phyloP scores from a whole-genome alignment of 176 grass and related monocot species.

The Dendrocalamus sinicus region DNA sequence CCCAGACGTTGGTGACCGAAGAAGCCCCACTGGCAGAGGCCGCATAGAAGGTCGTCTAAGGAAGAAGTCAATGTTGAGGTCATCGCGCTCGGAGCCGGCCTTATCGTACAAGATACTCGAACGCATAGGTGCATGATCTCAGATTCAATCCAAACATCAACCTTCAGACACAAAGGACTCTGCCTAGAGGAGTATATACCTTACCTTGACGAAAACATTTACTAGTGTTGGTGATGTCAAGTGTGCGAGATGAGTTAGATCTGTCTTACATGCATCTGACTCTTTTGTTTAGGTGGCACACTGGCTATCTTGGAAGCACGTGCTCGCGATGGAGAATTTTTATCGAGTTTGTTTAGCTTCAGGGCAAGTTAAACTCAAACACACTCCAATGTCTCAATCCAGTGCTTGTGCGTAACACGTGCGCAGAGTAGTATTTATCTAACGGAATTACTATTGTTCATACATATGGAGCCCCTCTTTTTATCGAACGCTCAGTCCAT shows the following conservation, averaged over 20 bases:
- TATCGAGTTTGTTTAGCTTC: neutral
- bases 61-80: too few species aligned
- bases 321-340: neutral
- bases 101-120: neutral
- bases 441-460: too few species aligned
- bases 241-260: neutral
- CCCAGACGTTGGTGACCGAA: too few species aligned
- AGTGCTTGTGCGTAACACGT: neutral
- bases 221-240: neutral
- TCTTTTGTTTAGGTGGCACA: neutral
- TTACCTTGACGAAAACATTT: neutral
- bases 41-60: too few species aligned
- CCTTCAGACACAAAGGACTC: neutral
- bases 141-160: neutral
- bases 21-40: too few species aligned
- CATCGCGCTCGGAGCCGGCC: too few species aligned
- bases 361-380: neutral
- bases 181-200: neutral
- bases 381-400: neutral
- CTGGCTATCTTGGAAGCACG: neutral
- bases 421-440: neutral
- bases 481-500: too few species aligned
- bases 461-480: too few species aligned
- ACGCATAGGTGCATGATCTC: too few species aligned
- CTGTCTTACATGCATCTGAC: neutral